Base-by-base conservation (phyloP, 768 basidiomycete genomes). In the Cyclocybe cylindracea region DNA sequence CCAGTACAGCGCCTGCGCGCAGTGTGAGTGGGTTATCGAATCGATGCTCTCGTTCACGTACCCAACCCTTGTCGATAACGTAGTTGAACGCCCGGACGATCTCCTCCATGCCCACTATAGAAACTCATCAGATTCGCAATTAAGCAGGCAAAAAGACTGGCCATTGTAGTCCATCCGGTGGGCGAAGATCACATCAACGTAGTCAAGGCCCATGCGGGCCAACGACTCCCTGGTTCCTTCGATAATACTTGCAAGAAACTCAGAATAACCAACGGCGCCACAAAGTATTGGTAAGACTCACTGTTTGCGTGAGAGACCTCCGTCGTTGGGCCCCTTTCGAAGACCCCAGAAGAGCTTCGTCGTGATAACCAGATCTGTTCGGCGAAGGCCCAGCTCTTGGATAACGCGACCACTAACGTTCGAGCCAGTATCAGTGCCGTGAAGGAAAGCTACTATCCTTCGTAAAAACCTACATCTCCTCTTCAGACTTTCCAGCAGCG, bases 271-370 rank as follows among this genome's bases (percentile, higher is more conserved):
- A 24, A 24, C 1, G 29, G 40, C 2, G 19, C 9, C 11, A 36
- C 16, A 5, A 44, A 24, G 24, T 3, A 48, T 5, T 24, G 7
- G n/a, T 10, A 48, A 34, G 14, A 41, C 79, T 45, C 51, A 82
- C 80, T 82, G 80, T 60, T 82, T 82, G 52, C 81, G 72, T 1
- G 78, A 80, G 13, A 82, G 68, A 11, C 81, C 81, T 43, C 66
- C 67, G 50, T 76, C 79, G 60, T 86, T 86, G 0, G 78, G 82
- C 16, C 82, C 83, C 9, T 66, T 63, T 52, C 81, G 65, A 7
- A 80, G 66, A 24, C 88, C 89, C 76, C 86, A 91, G 75, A 84
- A 91, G 41, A 91, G 51, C 64, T 91, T 90, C 44, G 87, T 91
- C 11, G 83, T 79, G 59, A 91, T 73, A 50, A 91, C 74, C 35